phyloP scores from a whole-genome alignment of 2,329 filamentous ascomycete genomes.

The Trichoderma atroviride region DNA sequence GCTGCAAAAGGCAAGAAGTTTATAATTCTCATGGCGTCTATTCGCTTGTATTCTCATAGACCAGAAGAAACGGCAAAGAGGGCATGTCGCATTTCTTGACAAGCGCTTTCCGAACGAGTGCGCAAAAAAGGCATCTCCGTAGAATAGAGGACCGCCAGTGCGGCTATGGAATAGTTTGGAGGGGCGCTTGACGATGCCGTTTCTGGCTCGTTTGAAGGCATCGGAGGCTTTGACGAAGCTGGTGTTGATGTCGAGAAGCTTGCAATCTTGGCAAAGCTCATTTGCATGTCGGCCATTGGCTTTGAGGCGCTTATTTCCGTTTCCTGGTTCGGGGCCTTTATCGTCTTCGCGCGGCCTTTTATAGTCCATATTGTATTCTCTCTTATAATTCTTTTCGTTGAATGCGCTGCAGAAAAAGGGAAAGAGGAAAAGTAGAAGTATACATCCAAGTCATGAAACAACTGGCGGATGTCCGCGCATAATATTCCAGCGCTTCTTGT shows the following conservation, averaged over 20 bases:
- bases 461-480: not conserved
- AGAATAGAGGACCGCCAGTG: slow-evolving; percentile 11
- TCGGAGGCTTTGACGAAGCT: not conserved
- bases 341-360: slow-evolving; percentile 7
- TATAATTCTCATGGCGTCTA: not conserved
- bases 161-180: not conserved
- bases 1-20: slow-evolving; percentile 25
- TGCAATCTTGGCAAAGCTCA: slow-evolving; percentile 16
- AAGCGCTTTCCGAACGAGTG: slow-evolving; percentile 18
- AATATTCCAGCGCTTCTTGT: not conserved
- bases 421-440: not conserved
- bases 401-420: not conserved
- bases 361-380: not conserved
- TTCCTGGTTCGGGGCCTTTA: not conserved
- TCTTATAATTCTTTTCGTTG: not conserved
- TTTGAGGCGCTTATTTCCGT: slow-evolving; percentile 10
- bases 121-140: slow-evolving; percentile 22
- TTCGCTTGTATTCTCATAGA: slow-evolving; percentile 8
- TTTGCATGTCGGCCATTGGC: not conserved
- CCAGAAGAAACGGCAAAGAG: slow-evolving; percentile 16
- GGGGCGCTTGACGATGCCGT: not conserved
- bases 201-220: slow-evolving; percentile 8
- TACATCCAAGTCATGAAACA: not conserved
- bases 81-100: not conserved
- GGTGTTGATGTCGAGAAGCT: slow-evolving; percentile 5